These are phyloP conservation scores for Spergularia bocconei DNA, from an alignment of 148 eudicot genomes.

Conservation along the genomic window DNA sequence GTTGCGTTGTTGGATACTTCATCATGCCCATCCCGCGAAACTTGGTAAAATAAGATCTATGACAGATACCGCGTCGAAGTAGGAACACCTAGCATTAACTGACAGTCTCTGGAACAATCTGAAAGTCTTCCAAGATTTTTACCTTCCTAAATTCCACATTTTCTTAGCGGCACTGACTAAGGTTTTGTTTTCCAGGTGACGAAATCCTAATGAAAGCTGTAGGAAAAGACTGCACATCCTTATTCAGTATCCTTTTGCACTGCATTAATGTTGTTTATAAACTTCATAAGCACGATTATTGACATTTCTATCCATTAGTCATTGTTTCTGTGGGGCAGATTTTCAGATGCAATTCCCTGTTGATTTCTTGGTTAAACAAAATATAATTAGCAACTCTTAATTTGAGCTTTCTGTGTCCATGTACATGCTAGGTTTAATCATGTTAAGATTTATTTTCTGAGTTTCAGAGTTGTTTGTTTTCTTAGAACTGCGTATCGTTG, in stretches of 20 bases:
- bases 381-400: too few species aligned
- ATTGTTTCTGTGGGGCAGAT: too few species aligned
- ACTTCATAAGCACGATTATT: neutral
- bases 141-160: neutral
- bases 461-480: too few species aligned
- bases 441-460: too few species aligned
- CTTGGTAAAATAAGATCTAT: too few species aligned
- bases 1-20: neutral
- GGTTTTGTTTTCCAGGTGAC: conserved; percentile 54
- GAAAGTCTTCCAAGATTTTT: neutral
- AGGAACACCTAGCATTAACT: neutral
- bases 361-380: too few species aligned
- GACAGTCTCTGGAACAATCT: neutral
- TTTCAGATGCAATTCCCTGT: too few species aligned
- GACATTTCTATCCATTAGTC: neutral
- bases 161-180: conserved; percentile 5
- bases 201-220: conserved; percentile 94
- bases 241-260: conserved; percentile 87
- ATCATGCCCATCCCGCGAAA: too few species aligned
- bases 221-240: conserved; percentile 85
- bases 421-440: too few species aligned
- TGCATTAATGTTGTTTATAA: neutral
- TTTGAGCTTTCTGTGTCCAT: neutral
- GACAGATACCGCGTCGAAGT: too few species aligned
- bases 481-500: too few species aligned